Base-by-base conservation (phyloP, 805 yeast species). In the Barnettozyma sucrosica region DNA sequence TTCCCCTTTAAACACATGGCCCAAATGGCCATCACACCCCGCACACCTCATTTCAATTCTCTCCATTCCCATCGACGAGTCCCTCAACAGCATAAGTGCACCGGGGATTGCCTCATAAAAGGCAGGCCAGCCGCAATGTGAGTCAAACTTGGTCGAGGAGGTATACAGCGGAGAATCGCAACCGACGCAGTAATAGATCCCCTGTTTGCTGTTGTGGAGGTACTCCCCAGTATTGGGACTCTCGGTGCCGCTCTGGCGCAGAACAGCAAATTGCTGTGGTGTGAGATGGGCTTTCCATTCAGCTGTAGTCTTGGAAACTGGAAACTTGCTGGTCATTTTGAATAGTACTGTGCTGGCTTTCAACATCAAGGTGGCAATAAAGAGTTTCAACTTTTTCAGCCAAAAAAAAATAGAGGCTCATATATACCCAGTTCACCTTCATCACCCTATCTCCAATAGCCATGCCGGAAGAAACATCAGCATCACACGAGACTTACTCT, bases 101-200 rank as follows among this genome's bases (percentile, higher is more conserved):
- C 89, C 90, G 0, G 96, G 95, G 36, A 87, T 70, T 1, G 95
- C 97, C 49, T 88, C 85, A 65, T 83, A 92, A 66, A 93, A 93
- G 0, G 97, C 90, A 1, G 99, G 99, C 99, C 99, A 93, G 3
- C 99, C 99, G 66, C 99, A 93, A 46, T 89, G 89, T 11, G 96
- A 80, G 49, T 84, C 82, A 58, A 93, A 93, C 65, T 93, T 92
- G 4, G 96, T 77, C 28, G 75, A 70, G 25, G 96, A 81, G 51
- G 76, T 75, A 66, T 93, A 93, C 26, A 93, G 68, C 11, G 97
- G 96, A 39, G 76, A 70, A 44, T 73, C 74, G 66, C 99, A 93
- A 6, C 84, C 98, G 0, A 85, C 97, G 68, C 99, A 93, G 41
- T 70, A 68, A 65, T 89, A 93, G 2, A 77, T 68, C 1, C 97